Conservation (phyloP, 1,284 basidiomycete genomes). For the Clitocybe nebularis region DNA sequence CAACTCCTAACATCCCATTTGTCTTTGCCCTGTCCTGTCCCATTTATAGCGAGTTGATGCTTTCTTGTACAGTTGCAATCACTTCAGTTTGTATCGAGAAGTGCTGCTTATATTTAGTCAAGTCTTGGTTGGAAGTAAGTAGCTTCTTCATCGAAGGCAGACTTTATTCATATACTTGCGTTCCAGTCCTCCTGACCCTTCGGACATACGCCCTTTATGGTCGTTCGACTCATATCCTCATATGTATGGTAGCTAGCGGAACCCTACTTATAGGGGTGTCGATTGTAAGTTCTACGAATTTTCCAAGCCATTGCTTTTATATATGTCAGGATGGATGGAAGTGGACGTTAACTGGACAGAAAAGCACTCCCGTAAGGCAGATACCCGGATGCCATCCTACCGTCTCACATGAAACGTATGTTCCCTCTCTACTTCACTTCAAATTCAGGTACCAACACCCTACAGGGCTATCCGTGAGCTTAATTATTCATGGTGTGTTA, state of each 20-base stretch:
- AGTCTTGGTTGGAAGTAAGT: constrained; percentile 36
- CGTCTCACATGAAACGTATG: constrained; percentile 27
- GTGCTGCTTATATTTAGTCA: constrained; percentile 36
- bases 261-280: constrained; percentile 22
- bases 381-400: constrained; percentile 30
- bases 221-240: constrained; percentile 27
- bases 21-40: no score
- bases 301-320: no score
- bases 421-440: constrained; percentile 9
- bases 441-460: neutral
- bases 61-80: constrained; percentile 12
- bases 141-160: no score
- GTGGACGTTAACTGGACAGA: constrained; percentile 33
- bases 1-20: no score
- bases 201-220: constrained; percentile 39
- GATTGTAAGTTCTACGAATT: constrained; percentile 20
- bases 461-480: constrained; percentile 26
- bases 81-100: constrained; percentile 32
- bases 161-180: no score
- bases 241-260: constrained; percentile 25
- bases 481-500: no score
- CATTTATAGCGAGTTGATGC: no score
- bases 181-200: constrained; percentile 33
- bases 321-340: constrained; percentile 14
- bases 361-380: constrained; percentile 18